phyloP scores from a whole-genome alignment of 2,329 filamentous ascomycete species.

The Ophiognomonia clavigignenti-juglandacearum region DNA sequence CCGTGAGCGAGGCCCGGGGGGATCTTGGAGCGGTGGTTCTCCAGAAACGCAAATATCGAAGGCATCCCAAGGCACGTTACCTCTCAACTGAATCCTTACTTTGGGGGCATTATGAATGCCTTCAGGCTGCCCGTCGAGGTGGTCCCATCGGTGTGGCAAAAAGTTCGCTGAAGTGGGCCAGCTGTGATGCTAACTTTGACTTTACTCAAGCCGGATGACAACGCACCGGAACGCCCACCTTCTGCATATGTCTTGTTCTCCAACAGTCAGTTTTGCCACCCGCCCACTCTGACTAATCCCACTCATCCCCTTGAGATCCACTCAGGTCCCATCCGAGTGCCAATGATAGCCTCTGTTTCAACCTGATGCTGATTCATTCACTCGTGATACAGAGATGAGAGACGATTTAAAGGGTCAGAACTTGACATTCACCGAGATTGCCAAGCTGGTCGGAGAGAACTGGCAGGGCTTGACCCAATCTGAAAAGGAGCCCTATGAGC shows the following conservation, averaged over 20 bases:
- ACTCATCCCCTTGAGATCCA: background rate
- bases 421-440: slow-evolving; percentile 77
- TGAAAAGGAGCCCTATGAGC: slow-evolving; percentile 69
- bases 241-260: slow-evolving; percentile 85
- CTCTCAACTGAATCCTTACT: background rate
- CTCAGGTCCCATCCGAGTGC: background rate
- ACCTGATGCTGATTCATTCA: background rate
- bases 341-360: background rate
- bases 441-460: slow-evolving; percentile 74
- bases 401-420: slow-evolving; percentile 73
- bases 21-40: slow-evolving; percentile 37
- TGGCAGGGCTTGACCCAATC: slow-evolving; percentile 67
- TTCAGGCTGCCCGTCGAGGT: too few relatives aligned
- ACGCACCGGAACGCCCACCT: slow-evolving; percentile 73
- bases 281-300: slow-evolving; percentile 4
- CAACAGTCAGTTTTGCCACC: slow-evolving; percentile 59
- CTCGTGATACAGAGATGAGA: slow-evolving; percentile 55
- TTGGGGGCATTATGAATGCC: too few relatives aligned
- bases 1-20: slow-evolving; percentile 36
- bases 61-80: slow-evolving; percentile 70
- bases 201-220: slow-evolving; percentile 61
- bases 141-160: too few relatives aligned
- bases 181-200: slow-evolving; percentile 2
- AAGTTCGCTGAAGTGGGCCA: too few relatives aligned
- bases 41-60: slow-evolving; percentile 69